A percentile compares a stretch with the other conserved stretches of the same genome.
Conservation (phyloP, 495 filamentous ascomycete species). For the Xylaria castorea region DNA sequence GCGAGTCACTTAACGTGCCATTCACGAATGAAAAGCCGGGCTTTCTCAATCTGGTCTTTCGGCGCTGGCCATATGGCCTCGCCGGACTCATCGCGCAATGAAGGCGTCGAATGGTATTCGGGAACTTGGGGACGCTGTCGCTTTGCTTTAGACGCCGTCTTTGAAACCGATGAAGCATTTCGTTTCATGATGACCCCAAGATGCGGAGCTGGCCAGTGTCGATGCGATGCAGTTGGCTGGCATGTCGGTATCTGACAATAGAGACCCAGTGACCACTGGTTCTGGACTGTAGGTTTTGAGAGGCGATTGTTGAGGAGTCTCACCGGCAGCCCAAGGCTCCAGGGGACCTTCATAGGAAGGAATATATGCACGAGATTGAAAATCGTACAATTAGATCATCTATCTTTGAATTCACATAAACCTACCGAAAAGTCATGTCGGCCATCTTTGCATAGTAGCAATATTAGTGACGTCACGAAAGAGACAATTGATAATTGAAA, state of each 20-base stretch:
- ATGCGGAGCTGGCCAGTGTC: neutral
- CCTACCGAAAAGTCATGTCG: neutral
- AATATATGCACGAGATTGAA: neutral
- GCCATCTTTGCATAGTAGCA: neutral
- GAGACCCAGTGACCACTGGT: neutral
- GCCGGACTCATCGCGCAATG: slow-evolving; percentile 48
- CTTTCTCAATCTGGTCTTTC: slow-evolving; percentile 51
- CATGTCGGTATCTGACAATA: neutral
- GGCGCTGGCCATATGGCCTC: slow-evolving; percentile 63
- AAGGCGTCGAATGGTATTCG: slow-evolving; percentile 49
- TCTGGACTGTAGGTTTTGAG: neutral
- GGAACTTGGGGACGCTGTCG: slow-evolving; percentile 35
- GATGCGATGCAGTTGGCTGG: neutral
- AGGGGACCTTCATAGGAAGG: neutral
- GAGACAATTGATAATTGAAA: neutral
- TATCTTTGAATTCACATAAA: neutral
- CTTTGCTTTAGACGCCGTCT: slow-evolving; percentile 33
- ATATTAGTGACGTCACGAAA: slow-evolving; percentile 10
- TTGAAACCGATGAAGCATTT: slow-evolving; percentile 33
- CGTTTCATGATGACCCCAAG: slow-evolving; percentile 37
- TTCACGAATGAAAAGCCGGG: slow-evolving; percentile 53
- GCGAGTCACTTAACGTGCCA: slow-evolving; percentile 51
- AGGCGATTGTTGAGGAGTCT: slow-evolving; percentile 2
- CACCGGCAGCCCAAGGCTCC: slow-evolving; percentile 3
- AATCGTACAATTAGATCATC: neutral